Evolutionary conservation across 2,329 filamentous ascomycete genomes (phyloP).

Genomic region (Endothia cerciana): DNA sequence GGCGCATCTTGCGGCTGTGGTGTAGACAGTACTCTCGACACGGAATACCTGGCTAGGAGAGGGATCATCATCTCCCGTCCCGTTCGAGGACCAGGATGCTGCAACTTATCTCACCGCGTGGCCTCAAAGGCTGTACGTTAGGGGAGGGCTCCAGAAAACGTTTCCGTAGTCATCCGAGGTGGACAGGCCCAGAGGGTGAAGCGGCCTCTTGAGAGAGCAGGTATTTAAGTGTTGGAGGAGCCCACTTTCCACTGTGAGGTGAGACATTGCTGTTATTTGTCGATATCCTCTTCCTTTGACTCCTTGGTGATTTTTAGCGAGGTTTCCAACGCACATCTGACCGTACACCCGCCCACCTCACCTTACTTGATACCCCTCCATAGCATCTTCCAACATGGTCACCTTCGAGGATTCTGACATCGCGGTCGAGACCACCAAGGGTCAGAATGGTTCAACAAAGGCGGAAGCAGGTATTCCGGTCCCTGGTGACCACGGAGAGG

Average conservation of each 20-base stretch:
- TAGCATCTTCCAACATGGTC: constrained; percentile 23
- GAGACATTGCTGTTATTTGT: constrained; percentile 6
- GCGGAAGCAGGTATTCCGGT: constrained; percentile 39
- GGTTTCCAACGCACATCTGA: not conserved
- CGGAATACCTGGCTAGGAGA: not conserved
- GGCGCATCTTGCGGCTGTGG: not conserved
- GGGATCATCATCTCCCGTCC: constrained; percentile 14
- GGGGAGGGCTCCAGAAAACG: constrained; percentile 3
- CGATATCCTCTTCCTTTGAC: constrained; percentile 9
- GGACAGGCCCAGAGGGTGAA: constrained; percentile 2
- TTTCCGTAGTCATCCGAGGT: constrained; percentile 7
- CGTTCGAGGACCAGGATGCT: constrained; percentile 2
- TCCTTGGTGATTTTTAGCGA: constrained; percentile 14
- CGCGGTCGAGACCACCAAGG: constrained; percentile 1
- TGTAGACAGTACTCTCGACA: constrained; percentile 24
- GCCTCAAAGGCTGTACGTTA: not conserved
- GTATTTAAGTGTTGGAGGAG: constrained; percentile 26
- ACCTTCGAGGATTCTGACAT: constrained; percentile 15
- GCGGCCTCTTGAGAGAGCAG: constrained; percentile 13
- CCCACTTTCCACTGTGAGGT: constrained; percentile 13
- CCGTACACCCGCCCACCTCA: not conserved
- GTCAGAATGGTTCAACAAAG: constrained; percentile 34
- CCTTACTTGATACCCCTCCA: constrained; percentile 17
- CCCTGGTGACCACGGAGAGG: constrained; percentile 49
- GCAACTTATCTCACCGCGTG: constrained; percentile 7